These are phyloP conservation scores for Davidsoniella virescens DNA, from an alignment of 2,329 filamentous ascomycete species.

Conservation along the genomic window DNA sequence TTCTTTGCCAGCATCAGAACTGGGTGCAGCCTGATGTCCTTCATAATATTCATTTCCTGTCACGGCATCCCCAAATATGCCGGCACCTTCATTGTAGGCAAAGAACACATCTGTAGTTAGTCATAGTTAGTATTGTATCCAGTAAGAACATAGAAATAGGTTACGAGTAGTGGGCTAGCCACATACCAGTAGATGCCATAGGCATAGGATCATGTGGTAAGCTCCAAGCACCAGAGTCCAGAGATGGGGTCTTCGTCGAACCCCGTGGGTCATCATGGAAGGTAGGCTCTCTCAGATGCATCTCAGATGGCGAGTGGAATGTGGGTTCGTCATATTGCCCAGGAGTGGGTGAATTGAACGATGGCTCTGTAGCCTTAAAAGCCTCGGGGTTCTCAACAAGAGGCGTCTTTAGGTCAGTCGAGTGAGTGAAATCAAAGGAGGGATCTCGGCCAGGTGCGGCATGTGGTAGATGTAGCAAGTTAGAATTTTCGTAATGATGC, in stretches of 20 bases:
- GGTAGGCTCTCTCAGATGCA: background rate
- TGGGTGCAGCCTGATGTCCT: background rate
- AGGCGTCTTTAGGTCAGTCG: background rate
- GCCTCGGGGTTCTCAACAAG: background rate
- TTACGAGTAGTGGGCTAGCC: too few species aligned
- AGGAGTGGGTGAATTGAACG: slow-evolving; percentile 2
- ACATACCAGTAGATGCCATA: too few species aligned
- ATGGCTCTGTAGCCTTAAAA: background rate
- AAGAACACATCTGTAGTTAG: too few species aligned
- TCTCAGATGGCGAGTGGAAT: background rate
- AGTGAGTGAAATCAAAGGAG: background rate
- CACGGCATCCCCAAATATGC: background rate
- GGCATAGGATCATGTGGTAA: too few species aligned
- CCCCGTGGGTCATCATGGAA: slow-evolving; percentile 1
- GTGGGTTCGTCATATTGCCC: background rate
- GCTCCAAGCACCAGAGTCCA: slow-evolving; percentile 3
- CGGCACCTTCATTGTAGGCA: background rate
- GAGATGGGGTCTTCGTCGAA: slow-evolving; percentile 4
- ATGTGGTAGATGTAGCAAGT: too few species aligned
- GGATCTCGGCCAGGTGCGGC: too few species aligned
- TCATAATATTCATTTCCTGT: background rate
- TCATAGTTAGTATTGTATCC: too few species aligned
- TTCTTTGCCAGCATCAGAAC: background rate
- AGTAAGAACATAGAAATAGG: too few species aligned
- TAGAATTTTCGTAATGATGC: too few species aligned